A percentile compares a stretch with the other conserved stretches of the same genome.
Conservation (phyloP, 768 basidiomycete species). For the Grammothele lineata region DNA sequence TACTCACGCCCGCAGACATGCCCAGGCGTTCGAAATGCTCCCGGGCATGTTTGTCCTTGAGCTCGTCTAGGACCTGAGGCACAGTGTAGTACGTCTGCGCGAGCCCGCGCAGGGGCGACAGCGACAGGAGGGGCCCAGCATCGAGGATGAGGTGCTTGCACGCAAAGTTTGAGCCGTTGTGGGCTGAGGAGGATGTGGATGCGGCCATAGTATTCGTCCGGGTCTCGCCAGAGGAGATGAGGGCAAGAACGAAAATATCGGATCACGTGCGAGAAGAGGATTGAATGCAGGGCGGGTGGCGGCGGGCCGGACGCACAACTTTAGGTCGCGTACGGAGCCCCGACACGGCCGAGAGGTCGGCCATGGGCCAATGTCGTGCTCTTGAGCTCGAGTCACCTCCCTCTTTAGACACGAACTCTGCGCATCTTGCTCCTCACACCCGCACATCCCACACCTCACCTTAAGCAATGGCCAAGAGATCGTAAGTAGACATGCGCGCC, state of each 20-base stretch:
- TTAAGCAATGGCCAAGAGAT: conserved; percentile 21
- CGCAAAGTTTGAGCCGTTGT: conserved; percentile 30
- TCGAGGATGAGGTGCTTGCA: conserved; percentile 87
- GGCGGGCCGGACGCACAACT: too few species aligned
- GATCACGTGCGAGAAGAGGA: conserved; percentile 17
- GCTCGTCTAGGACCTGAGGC: conserved; percentile 84
- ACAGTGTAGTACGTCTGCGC: conserved; percentile 84
- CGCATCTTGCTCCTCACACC: too few species aligned
- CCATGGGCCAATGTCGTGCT: too few species aligned
- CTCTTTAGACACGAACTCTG: too few species aligned
- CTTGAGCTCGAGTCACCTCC: too few species aligned
- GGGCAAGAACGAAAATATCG: conserved; percentile 14
- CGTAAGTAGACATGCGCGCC: conserved; percentile 16
- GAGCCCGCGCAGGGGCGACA: conserved; percentile 85
- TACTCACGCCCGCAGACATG: conserved; percentile 68
- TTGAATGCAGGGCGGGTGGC: conserved; percentile 8
- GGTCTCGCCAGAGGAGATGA: background rate
- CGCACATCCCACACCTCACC: too few species aligned
- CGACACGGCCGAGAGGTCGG: too few species aligned
- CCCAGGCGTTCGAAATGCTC: conserved; percentile 82
- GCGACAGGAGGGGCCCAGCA: conserved; percentile 87
- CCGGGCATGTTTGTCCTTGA: conserved; percentile 83
- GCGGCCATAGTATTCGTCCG: conserved; percentile 14
- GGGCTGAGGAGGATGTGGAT: conserved; percentile 13
- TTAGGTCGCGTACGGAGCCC: too few species aligned